Evolutionary conservation across 2,329 filamentous ascomycete species (phyloP).

Genomic region (Diplocarpon mali): DNA sequence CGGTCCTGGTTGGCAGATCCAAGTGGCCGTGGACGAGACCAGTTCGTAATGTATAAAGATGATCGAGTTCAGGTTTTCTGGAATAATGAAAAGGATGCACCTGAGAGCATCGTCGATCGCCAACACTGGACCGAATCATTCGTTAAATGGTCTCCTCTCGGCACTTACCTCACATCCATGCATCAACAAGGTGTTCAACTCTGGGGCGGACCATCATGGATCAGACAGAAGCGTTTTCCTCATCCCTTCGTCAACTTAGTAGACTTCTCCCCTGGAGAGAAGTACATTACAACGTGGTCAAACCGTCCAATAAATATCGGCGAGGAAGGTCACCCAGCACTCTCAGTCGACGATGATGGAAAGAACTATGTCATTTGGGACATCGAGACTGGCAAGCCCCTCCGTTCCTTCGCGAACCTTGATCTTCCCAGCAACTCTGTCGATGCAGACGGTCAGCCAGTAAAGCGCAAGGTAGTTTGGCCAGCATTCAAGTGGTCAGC

Average conservation of each 20-base stretch:
- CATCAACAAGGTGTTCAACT: conserved; percentile 95
- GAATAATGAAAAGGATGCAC: conserved; percentile 91
- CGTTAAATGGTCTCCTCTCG: conserved; percentile 92
- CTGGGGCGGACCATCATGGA: conserved; percentile 87
- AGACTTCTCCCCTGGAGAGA: conserved; percentile 88
- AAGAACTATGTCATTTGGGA: conserved; percentile 99
- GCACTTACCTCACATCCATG: conserved; percentile 88
- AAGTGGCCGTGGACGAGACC: conserved; percentile 70
- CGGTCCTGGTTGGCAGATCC: conserved; percentile 86
- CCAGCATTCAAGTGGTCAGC: conserved; percentile 99
- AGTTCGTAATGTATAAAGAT: conserved; percentile 88
- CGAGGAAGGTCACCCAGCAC: conserved; percentile 72
- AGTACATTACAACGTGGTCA: conserved; percentile 94
- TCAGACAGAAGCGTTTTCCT: conserved; percentile 81
- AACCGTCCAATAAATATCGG: conserved; percentile 86
- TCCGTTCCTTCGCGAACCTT: conserved; percentile 87
- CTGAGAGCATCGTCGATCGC: conserved; percentile 82
- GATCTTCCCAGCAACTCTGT: conserved; percentile 56
- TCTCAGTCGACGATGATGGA: conserved; percentile 87
- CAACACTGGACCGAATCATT: conserved; percentile 97
- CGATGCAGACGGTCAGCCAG: conserved; percentile 50
- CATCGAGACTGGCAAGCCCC: conserved; percentile 74
- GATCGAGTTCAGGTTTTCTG: conserved; percentile 93
- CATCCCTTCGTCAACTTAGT: conserved; percentile 94
- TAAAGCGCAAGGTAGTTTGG: conserved; percentile 93